Conservation (phyloP, 495 filamentous ascomycete species). For the Tuber indicum region DNA sequence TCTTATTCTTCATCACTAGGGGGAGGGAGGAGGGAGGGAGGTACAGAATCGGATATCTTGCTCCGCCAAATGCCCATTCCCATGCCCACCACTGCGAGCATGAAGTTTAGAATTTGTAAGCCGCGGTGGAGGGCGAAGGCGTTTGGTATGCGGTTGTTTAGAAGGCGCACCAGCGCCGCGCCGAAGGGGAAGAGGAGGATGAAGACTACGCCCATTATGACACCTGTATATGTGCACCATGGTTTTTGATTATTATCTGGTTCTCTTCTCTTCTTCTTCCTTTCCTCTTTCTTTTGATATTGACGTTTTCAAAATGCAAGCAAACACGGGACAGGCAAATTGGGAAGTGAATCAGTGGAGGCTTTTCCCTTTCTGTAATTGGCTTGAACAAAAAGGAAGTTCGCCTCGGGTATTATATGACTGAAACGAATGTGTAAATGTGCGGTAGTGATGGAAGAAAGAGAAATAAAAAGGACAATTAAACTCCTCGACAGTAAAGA, state of each 20-base stretch:
- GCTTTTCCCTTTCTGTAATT: neutral
- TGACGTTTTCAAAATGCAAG: neutral
- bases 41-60: constrained; percentile 40
- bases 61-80: constrained; percentile 55
- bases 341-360: neutral
- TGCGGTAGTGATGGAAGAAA: neutral
- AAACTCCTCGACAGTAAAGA: neutral
- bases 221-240: constrained; percentile 38
- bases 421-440: neutral
- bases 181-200: constrained; percentile 54
- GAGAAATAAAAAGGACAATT: neutral
- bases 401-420: neutral
- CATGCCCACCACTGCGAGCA: constrained; percentile 55
- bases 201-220: constrained; percentile 56
- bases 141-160: constrained; percentile 45
- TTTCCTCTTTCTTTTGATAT: neutral
- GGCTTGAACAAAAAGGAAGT: neutral
- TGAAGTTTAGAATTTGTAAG: constrained; percentile 54
- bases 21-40: constrained; percentile 8
- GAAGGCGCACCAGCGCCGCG: constrained; percentile 52
- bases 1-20: neutral
- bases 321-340: neutral
- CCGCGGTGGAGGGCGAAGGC: constrained; percentile 51
- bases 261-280: neutral
- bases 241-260: constrained; percentile 1